Conservation (phyloP, 2,329 filamentous ascomycete species). For the Raffaelea deltoideospora region DNA sequence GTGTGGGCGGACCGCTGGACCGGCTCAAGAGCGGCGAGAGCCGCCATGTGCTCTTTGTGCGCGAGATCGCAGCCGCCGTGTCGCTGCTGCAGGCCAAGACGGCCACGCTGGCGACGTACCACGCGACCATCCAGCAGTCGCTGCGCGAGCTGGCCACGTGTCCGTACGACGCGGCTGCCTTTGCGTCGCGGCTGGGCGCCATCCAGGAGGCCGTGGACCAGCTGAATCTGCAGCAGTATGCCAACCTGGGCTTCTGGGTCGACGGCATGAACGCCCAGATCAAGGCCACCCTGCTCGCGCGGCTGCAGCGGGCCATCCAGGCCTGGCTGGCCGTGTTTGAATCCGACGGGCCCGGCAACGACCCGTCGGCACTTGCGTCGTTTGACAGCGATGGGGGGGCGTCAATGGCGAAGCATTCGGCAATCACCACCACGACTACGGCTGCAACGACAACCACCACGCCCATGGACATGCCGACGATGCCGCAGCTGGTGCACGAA, state of each 20-base stretch:
- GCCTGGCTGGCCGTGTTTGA: conserved; percentile 82
- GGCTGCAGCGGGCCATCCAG: conserved; percentile 69
- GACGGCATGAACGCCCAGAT: conserved; percentile 73
- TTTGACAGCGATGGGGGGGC: neutral
- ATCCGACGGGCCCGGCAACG: conserved; percentile 32
- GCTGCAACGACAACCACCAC: conserved; percentile 25
- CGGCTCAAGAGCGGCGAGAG: conserved; percentile 55
- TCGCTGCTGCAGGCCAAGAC: conserved; percentile 83
- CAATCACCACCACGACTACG: conserved; percentile 16
- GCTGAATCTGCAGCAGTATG: conserved; percentile 88
- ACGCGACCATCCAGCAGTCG: conserved; percentile 67
- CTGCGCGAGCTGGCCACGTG: conserved; percentile 73
- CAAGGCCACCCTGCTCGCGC: conserved; percentile 62
- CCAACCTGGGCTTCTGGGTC: conserved; percentile 87
- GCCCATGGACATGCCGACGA: conserved; percentile 47
- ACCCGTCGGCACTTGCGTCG: conserved; percentile 10
- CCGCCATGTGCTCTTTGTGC: conserved; percentile 92
- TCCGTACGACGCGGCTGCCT: conserved; percentile 63
- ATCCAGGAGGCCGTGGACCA: conserved; percentile 93
- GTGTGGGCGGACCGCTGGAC: conserved; percentile 24
- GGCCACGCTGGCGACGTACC: conserved; percentile 59
- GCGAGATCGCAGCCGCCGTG: conserved; percentile 78
- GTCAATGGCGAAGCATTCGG: neutral
- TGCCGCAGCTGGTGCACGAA: conserved; percentile 70
- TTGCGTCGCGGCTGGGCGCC: conserved; percentile 64